phyloP scores from a whole-genome alignment of 768 basidiomycete genomes.

The Boletus rex-veris region DNA sequence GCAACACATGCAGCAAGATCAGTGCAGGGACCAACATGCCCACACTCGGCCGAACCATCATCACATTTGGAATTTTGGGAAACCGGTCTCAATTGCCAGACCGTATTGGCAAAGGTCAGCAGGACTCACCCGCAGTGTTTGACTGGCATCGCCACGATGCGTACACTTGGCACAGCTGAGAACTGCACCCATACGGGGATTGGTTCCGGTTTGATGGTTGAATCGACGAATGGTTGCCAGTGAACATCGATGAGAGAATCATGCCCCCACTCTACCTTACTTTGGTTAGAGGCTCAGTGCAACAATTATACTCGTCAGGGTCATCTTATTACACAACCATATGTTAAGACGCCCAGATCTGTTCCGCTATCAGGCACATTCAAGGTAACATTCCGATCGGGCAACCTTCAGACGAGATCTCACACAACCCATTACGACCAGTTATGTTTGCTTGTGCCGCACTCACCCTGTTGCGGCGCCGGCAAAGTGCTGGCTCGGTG shows the following conservation, averaged over 20 bases:
- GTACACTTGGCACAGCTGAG: constrained; percentile 6
- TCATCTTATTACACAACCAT: constrained; percentile 15
- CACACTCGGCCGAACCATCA: constrained; percentile 7
- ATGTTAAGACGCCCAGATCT: constrained; percentile 23
- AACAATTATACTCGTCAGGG: constrained; percentile 25
- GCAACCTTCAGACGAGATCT: constrained; percentile 29
- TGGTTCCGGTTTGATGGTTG: constrained; percentile 19
- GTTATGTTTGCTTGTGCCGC: constrained; percentile 29
- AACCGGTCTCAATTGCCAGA: constrained; percentile 20
- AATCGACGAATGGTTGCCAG: constrained; percentile 15
- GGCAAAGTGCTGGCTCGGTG: constrained; percentile 30
- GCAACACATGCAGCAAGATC: constrained; percentile 5
- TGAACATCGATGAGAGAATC: constrained; percentile 18
- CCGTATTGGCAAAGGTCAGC: constrained; percentile 10
- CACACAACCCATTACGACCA: constrained; percentile 25
- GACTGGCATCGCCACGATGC: constrained; percentile 26
- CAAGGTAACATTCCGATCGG: constrained; percentile 22
- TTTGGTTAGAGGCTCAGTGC: constrained; percentile 30
- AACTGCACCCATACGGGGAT: constrained; percentile 16
- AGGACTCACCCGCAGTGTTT: constrained; percentile 7
- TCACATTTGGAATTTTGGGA: constrained; percentile 5
- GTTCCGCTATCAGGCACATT: constrained; percentile 32
- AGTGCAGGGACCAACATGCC: constrained; percentile 3
- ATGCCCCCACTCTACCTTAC: constrained; percentile 20
- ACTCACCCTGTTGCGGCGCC: constrained; percentile 30